Evolutionary conservation across 805 yeast species (phyloP).

Genomic region (Hanseniaspora thailandica): DNA sequence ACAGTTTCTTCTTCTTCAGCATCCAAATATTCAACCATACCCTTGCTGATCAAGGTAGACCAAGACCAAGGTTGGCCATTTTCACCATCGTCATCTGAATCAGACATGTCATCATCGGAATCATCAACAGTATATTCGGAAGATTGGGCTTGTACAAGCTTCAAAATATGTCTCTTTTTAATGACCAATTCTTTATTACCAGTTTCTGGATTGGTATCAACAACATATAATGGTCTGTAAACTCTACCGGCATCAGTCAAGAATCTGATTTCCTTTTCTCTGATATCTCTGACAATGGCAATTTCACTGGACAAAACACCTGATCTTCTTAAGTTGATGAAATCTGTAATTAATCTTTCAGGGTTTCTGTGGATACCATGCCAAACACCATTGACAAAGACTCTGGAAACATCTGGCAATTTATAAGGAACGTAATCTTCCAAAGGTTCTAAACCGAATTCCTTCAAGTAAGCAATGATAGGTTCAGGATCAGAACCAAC

Average conservation of each 20-base stretch:
- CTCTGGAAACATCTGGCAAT: slow-evolving; percentile 81
- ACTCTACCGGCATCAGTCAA: slow-evolving; percentile 98
- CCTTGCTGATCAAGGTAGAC: slow-evolving; percentile 70
- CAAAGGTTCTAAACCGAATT: slow-evolving; percentile 98
- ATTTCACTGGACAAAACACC: slow-evolving; percentile 96
- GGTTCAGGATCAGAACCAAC: slow-evolving; percentile 98
- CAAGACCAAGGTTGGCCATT: slow-evolving; percentile 49
- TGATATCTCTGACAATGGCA: slow-evolving; percentile 88
- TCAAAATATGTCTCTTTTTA: slow-evolving; percentile 71
- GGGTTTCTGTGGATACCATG: slow-evolving; percentile 98
- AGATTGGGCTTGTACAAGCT: slow-evolving; percentile 53
- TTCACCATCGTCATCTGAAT: slow-evolving; percentile 37
- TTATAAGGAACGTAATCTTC: slow-evolving; percentile 92
- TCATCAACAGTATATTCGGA: slow-evolving; percentile 38
- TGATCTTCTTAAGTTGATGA: slow-evolving; percentile 81
- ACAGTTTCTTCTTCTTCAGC: slow-evolving; percentile 98
- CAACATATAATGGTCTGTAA: slow-evolving; percentile 89
- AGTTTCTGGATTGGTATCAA: slow-evolving; percentile 68
- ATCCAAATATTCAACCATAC: slow-evolving; percentile 91
- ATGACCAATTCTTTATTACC: slow-evolving; percentile 60
- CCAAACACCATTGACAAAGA: slow-evolving; percentile 98
- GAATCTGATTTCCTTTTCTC: slow-evolving; percentile 91
- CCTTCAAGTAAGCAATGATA: slow-evolving; percentile 81
- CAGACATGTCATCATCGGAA: slow-evolving; percentile 31
- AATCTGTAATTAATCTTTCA: slow-evolving; percentile 77